Conservation (phyloP, 1,284 basidiomycete genomes). For the Ustilago bromivora region DNA sequence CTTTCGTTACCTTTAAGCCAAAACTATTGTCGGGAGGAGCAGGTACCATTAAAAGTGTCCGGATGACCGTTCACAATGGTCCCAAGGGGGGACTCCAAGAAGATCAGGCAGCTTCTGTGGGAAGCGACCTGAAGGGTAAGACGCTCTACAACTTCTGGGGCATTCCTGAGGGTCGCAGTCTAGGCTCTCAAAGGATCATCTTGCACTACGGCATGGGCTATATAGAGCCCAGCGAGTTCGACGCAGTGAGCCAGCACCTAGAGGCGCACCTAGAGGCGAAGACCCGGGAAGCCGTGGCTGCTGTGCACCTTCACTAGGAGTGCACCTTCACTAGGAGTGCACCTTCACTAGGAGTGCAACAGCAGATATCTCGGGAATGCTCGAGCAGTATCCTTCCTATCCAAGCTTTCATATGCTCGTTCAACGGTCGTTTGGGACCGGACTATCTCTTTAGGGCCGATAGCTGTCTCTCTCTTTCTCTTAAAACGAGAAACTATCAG, state of each 20-base stretch:
- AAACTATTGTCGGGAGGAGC: background rate
- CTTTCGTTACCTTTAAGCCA: background rate
- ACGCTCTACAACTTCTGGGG: conserved; percentile 8
- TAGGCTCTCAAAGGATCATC: fast-evolving
- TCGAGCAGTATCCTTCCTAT: too few relatives aligned
- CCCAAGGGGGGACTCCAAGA: too few relatives aligned
- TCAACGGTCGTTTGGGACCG: background rate
- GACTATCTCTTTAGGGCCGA: background rate
- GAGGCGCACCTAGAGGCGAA: too few relatives aligned
- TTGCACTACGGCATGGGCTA: conserved; percentile 1
- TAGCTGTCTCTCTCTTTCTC: background rate
- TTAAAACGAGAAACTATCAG: background rate
- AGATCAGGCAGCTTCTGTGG: too few relatives aligned
- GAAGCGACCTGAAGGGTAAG: background rate
- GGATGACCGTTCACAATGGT: background rate
- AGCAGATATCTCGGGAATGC: too few relatives aligned
- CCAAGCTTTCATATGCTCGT: too few relatives aligned
- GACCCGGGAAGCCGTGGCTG: background rate
- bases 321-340: too few relatives aligned
- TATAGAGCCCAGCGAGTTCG: background rate
- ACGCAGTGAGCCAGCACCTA: background rate
- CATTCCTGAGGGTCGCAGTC: background rate
- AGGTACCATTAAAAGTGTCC: background rate
- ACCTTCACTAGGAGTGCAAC: background rate
- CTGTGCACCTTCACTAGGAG: background rate